Conservation (phyloP, 768 basidiomycete species). For the Suillus fuscotomentosus region DNA sequence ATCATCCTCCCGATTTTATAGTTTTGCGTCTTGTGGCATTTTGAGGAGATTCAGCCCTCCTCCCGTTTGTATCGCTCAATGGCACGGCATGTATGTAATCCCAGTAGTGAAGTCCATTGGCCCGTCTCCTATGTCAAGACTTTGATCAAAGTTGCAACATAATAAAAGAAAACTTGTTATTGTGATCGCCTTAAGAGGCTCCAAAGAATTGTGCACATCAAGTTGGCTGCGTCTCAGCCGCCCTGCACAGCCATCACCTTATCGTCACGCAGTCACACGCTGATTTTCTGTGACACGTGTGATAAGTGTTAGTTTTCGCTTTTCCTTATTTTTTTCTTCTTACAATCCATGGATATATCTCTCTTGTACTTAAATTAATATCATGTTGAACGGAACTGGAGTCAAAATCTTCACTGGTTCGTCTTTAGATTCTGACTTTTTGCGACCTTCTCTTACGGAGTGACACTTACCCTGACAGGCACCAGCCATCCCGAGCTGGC, state of each 20-base stretch:
- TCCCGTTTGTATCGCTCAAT: not conserved
- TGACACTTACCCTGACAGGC: slow-evolving; percentile 44
- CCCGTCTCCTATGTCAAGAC: not conserved
- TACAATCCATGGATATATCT: slow-evolving; percentile 2
- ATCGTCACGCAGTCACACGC: not conserved
- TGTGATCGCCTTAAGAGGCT: not conserved
- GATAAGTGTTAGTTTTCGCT: not conserved
- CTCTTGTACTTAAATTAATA: slow-evolving; percentile 14
- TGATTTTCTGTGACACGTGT: not conserved
- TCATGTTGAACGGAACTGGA: slow-evolving; percentile 55
- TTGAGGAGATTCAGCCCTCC: not conserved
- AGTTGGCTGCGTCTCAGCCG: too few species aligned
- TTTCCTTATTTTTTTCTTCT: slow-evolving; percentile 12
- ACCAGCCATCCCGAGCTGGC: slow-evolving; percentile 96
- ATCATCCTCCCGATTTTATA: not conserved
- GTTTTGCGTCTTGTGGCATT: not conserved
- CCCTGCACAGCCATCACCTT: not conserved
- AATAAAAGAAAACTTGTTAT: not conserved
- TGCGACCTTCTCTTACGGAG: not conserved
- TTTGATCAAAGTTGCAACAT: not conserved
- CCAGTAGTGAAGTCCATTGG: not conserved
- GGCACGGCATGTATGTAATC: too few species aligned
- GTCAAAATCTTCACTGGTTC: slow-evolving; percentile 60
- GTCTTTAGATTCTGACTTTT: slow-evolving; percentile 16
- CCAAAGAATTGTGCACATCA: not conserved